Evolutionary conservation across 179 eudicot species (phyloP), one percentile per base, ranked within the genome.

Genomic region (Spergularia azorica): DNA sequence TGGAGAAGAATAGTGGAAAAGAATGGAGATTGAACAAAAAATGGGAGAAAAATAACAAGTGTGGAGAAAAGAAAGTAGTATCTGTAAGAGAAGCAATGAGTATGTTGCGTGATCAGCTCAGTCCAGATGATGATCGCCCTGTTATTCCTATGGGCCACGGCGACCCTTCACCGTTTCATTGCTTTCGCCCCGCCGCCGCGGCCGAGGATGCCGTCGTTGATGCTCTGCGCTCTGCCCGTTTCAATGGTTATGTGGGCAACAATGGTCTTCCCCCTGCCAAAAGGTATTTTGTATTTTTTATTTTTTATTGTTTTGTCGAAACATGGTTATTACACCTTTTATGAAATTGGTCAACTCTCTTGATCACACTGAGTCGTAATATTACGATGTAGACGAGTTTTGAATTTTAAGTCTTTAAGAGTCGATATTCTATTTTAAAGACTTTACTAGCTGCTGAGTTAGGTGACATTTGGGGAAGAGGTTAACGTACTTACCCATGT

Each of bases 131-230:
- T 68, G 14, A 50, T 1, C 73, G 85, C 0, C 51, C 74, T 4
- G 56, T 56, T 2, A 9, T 85, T 69, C 79, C 83, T 16, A 61
- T 85, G 3, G 83, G 79, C 6, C 79, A 82, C 17, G 85, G 87
- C 0, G 87, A 85, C 68, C 87, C 87, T 16, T 85, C 87, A 1
- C 74, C 74, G 5, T 85, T 82, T 68, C 63, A 78, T 2, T 85
- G 72, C 77, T 85, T 85, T 59, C 83, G 75, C 2, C 71, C 85
- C 5, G 4, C 83, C 5, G 38, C 70, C 9, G 6, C 56, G 3
- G 85, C 83, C 6, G 79, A 63, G 58, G 84, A 84, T 9, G 85
- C 85, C 58, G 60, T 84, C 6, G 71, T 68, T 50, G 54, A 73
- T 12, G 54, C 85, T 26, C 64, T 84, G 9, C 71, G 79, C 9